Evolutionary conservation across 768 basidiomycete genomes (phyloP).

Genomic region (Chlorophyllum brunneum): DNA sequence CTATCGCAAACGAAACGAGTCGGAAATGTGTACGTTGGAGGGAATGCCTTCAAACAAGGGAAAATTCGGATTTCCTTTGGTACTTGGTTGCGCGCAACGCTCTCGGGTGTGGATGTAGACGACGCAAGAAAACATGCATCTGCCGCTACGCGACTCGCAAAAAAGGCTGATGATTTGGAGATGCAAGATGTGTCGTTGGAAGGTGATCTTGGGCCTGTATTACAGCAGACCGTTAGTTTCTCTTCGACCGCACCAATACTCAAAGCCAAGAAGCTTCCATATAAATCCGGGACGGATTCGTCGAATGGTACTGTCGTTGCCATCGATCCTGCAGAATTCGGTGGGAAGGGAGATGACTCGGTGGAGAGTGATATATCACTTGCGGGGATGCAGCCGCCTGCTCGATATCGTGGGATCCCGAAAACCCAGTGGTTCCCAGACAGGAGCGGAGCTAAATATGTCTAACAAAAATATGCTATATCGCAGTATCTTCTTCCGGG

Average conservation of each 20-base stretch:
- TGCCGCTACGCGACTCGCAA: not conserved
- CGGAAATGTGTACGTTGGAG: conserved; percentile 5
- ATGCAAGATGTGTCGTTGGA: not conserved
- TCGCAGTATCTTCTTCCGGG: too few species aligned
- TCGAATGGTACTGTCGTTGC: not conserved
- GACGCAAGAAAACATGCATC: not conserved
- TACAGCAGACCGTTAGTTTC: not conserved
- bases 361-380: not conserved
- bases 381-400: not conserved
- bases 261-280: not conserved
- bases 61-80: not conserved
- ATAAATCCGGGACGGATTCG: not conserved
- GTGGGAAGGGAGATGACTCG: not conserved
- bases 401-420: not conserved
- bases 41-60: not conserved
- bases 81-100: not conserved
- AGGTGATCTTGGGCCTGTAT: not conserved
- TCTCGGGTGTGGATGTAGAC: not conserved
- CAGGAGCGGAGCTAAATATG: not conserved
- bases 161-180: not conserved
- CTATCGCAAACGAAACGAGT: not conserved
- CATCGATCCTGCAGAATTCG: not conserved
- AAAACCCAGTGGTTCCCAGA: not conserved
- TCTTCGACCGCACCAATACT: not conserved
- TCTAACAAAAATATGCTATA: too few species aligned